Base-by-base conservation (phyloP, 768 basidiomycete species). In the Crepidotus variabilis region DNA sequence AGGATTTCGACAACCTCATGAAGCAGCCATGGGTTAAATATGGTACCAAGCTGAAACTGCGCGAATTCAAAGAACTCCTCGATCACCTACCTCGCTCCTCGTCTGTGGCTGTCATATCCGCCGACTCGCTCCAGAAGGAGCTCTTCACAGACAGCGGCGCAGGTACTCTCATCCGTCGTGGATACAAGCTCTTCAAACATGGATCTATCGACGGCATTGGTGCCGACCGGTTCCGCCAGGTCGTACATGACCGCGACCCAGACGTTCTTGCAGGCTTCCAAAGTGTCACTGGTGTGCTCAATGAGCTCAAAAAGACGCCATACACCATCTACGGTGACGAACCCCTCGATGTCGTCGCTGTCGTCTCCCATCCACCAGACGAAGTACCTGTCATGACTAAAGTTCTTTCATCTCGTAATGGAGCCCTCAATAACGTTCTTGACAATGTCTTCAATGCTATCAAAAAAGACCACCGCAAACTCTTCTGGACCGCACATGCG, bases 291-390 rank as follows among this genome's bases (percentile, higher is more conserved):
- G 91, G 90, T 47, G 87, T 95, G 34, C 82, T 99, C 65, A 85
- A 82, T 67, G 83, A 85, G 20, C 79, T 98, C 63, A 87, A 91
- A 71, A 81, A 84, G 61, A 83, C 86, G 0, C 91, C 94, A 0
- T 95, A 88, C 78, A 94, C 92, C 14, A 87, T 99, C 65, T 98
- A 98, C 69, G 96, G 94, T n/a, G 96, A 99, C 70, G 97, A 99
- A 70, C 94, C 94, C 8, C 82, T 98, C 59, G 96, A 99, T 65
- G 93, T 92, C 35, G 80, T 99, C 51, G 97, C 95, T 20, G 86
- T 99, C 58, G 93, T 99, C 35, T 87, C 92, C 5, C 92, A 93
- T 69, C 96, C 97, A 1, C 83, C 85, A 47, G 94, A 86, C 61
- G 89, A 98, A 73, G 76, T 81, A 2, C 92, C 97, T 6, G 88